Conservation (phyloP, 768 basidiomycete genomes). For the Suillus variegatus region DNA sequence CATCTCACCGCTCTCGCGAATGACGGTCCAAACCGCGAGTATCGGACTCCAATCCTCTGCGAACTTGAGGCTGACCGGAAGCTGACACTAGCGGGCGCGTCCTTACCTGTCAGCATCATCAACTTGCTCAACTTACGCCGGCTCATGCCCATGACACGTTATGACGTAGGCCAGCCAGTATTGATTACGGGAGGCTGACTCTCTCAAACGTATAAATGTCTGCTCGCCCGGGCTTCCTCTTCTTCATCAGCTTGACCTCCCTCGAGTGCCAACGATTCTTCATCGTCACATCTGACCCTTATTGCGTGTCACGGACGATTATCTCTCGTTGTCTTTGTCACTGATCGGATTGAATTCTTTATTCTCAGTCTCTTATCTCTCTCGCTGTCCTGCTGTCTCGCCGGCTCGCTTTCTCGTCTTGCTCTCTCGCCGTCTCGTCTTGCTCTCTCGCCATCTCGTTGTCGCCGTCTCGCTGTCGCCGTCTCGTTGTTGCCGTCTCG, state of each 20-base stretch:
- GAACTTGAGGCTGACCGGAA: background rate
- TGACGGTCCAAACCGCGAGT: background rate
- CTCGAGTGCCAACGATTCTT: background rate
- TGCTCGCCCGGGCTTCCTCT: background rate
- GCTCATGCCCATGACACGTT: background rate
- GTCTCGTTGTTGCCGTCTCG: background rate
- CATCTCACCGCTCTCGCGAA: background rate
- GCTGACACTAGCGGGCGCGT: background rate
- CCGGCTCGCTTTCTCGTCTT: background rate
- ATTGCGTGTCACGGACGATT: conserved; percentile 2
- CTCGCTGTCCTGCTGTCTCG: background rate
- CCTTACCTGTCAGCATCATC: background rate
- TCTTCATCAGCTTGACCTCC: conserved; percentile 4
- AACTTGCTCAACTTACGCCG: background rate
- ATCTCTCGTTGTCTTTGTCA: background rate
- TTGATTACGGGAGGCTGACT: background rate
- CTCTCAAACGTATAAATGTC: background rate
- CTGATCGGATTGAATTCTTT: background rate
- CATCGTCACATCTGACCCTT: background rate
- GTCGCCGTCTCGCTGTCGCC: too few species aligned
- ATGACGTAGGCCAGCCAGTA: background rate
- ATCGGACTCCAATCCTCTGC: background rate
- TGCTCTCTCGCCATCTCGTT: too few species aligned
- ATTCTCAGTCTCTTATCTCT: background rate
- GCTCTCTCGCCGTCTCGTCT: background rate